Base-by-base conservation (phyloP, 78 protist species). In the Dictyostelium capitatum region DNA sequence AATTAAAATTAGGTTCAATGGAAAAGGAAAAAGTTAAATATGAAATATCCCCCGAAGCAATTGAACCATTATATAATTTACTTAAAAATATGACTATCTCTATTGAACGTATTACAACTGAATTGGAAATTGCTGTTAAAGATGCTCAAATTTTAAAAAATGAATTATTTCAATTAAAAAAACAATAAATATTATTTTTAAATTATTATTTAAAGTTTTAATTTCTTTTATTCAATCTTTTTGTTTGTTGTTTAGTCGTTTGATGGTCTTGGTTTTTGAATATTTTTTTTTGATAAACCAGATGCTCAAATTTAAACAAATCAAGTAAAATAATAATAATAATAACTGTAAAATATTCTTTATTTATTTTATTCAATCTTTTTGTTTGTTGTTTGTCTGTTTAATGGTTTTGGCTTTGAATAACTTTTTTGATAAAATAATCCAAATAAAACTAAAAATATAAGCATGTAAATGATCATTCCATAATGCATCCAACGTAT, bases 401-500 rank as follows among this genome's bases (percentile, higher is more conserved):
- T 59, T n/a, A n/a, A n/a, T 37, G 43, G 43, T 15, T 46, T 73
- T 73, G 79, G 54, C 43, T 72, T 17, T 7, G 79, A n/a, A 73
- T 95, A 89, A 12, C 89, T 14, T 1, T 69, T 41, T 8, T 23
- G 1, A 79, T 95, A 95, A 74, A 95, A 95, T 48, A 79, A 17
- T 12, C 81, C 82, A 85, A 95, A 95, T 47, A 95, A 78, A 11
- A 80, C 6, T 9, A 95, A 20, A 74, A 95, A 53, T 6, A 69
- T 37, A 25, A 89, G 11, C 97, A 95, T 95, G 82, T 95, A 95
- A 4, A 48, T 51, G 12, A 89, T 87, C 78, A 89, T 67, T 15
- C 47, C 80, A 12, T 23, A 95, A 57, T 73, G 69, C 94, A 95
- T 87, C 94, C 95, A 95, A 23, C 19, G 47, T 51, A 75, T 80